These are phyloP conservation scores for Ascochyta rabiei DNA, from an alignment of 2,329 filamentous ascomycete genomes.

Conservation along the genomic window DNA sequence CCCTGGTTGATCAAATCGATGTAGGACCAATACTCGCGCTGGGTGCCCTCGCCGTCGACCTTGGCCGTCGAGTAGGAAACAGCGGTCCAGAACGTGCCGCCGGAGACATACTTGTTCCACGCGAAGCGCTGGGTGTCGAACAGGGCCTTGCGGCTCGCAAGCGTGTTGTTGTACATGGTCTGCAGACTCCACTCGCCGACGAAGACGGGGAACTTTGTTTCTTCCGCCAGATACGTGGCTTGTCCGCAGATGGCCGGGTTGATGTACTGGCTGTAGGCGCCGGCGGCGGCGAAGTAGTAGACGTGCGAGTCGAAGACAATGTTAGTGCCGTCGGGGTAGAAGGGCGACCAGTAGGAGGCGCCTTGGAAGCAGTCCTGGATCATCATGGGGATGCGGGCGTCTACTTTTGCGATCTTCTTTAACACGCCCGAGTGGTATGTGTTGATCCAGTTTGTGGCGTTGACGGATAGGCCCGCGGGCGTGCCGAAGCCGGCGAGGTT, in stretches of 20 bases:
- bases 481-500: slow-evolving; percentile 39
- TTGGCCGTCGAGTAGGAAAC: neutral
- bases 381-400: slow-evolving; percentile 20
- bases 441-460: slow-evolving; percentile 38
- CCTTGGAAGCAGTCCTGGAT: slow-evolving; percentile 22
- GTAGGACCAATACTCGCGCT: slow-evolving; percentile 19
- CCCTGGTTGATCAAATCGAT: slow-evolving; percentile 16
- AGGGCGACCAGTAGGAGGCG: slow-evolving; percentile 18
- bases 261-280: slow-evolving; percentile 3
- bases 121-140: slow-evolving; percentile 13
- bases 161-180: slow-evolving; percentile 13
- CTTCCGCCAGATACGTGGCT: neutral
- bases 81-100: slow-evolving; percentile 11
- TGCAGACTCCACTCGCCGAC: slow-evolving; percentile 17
- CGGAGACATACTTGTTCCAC: slow-evolving; percentile 10
- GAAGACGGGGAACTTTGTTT: slow-evolving; percentile 12
- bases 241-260: slow-evolving; percentile 4
- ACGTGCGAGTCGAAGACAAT: slow-evolving; percentile 12
- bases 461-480: slow-evolving; percentile 34
- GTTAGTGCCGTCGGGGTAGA: neutral
- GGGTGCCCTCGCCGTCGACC: slow-evolving; percentile 15
- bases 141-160: slow-evolving; percentile 1
- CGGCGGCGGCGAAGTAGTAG: slow-evolving; percentile 9
- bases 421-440: slow-evolving; percentile 37
- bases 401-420: slow-evolving; percentile 20